Evolutionary conservation across 352 stramenopile genomes (phyloP), one percentile per base, ranked within the genome.

Genomic region (Globisporangium takayamanum): DNA sequence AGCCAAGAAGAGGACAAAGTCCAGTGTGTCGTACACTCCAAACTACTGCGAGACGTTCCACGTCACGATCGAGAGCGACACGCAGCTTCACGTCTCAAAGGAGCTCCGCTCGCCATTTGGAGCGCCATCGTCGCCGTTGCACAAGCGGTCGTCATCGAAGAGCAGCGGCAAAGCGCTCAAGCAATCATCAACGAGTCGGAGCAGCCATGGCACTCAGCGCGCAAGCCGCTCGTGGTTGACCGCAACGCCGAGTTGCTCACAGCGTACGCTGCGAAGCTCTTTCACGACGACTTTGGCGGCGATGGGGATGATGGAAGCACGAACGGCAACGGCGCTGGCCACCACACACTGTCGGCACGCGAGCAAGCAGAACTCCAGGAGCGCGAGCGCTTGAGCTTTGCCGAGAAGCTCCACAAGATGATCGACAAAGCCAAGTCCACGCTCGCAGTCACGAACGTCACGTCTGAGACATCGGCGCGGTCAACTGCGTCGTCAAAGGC

Each of bases 331-430:
- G 45, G 55, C 20, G 22, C 36, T 18, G 53, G 44, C 12, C 62
- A 22, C 30, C 57, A 57, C 30, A 68, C 48, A 44, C 42, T 76
- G 42, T 67, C 59, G 0, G 60, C 62, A 30, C 60, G 55, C 11
- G 70, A 74, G 41, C 74, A 70, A 53, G 70, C 70, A 16, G 70
- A 79, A 50, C 66, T 75, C 12, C 65, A 70, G 57, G 80, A 89
- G 48, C 70, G 72, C 14, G 77, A 88, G 41, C 68, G 84, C 7
- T 50, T 94, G 47, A 91, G 78, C 25, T 94, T 94, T 64, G 84
- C 84, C 11, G 81, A 94, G 49, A 94, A 94, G 45, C 59, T 94
- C 15, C 84, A 94, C 72, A 89, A 89, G 50, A 92, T 92, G 84
- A 94, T 94, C 55, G 84, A 94, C 55, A 88, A 89, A 53, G 80